These are phyloP conservation scores for Gymnopilus dilepis DNA, from an alignment of 768 basidiomycete species.

Conservation along the genomic window DNA sequence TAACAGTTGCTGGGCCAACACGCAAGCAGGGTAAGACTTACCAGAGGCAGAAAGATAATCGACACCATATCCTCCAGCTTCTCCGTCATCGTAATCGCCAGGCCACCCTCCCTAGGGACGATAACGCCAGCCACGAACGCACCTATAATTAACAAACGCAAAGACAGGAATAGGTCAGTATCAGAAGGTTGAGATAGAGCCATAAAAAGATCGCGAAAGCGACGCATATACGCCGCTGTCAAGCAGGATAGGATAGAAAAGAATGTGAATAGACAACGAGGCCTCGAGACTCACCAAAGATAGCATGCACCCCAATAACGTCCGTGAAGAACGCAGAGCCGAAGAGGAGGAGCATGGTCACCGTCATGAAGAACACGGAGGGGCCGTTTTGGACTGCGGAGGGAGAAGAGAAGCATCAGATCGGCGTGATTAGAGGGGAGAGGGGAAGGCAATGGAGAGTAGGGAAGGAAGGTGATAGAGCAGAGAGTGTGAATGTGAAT, in stretches of 20 bases:
- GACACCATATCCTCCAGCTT: slow-evolving; percentile 97
- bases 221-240: slow-evolving; percentile 4
- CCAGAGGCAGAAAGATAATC: slow-evolving; percentile 87
- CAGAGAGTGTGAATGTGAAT: too few species aligned
- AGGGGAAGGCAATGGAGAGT: too few species aligned
- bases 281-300: slow-evolving; percentile 80
- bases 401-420: neutral
- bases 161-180: neutral
- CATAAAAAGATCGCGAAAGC: neutral
- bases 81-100: slow-evolving; percentile 87
- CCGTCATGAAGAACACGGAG: slow-evolving; percentile 88
- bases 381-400: slow-evolving; percentile 72
- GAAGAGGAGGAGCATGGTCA: slow-evolving; percentile 81
- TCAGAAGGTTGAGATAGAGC: neutral
- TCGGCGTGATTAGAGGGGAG: neutral
- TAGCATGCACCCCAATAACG: slow-evolving; percentile 89
- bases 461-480: neutral
- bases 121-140: slow-evolving; percentile 84
- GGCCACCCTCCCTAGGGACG: slow-evolving; percentile 87
- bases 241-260: neutral
- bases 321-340: slow-evolving; percentile 93
- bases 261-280: neutral
- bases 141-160: slow-evolving; percentile 44
- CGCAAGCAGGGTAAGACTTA: slow-evolving; percentile 39
- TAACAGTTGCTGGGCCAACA: too few species aligned